phyloP scores from a whole-genome alignment of 1,284 basidiomycete genomes.

The Porodaedalea pini region DNA sequence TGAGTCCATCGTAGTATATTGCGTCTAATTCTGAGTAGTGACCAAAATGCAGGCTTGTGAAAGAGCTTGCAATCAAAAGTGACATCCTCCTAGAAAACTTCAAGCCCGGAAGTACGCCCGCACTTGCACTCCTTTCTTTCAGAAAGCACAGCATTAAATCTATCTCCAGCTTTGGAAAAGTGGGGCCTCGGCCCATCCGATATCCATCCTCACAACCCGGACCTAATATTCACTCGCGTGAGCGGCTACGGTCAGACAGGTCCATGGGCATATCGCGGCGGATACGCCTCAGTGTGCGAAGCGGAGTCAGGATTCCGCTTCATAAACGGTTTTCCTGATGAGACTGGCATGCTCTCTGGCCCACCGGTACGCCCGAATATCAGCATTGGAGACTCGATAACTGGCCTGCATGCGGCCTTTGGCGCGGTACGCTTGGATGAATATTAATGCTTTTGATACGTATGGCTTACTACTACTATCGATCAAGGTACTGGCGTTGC shows the following conservation, averaged over 20 bases:
- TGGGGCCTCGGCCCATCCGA: constrained; percentile 59
- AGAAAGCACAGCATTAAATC: neutral
- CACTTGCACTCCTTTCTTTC: neutral
- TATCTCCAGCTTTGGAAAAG: constrained; percentile 54
- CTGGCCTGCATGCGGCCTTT: constrained; percentile 68
- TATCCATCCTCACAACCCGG: constrained; percentile 55
- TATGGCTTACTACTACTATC: neutral
- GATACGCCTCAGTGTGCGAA: constrained; percentile 71
- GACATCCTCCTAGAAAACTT: constrained; percentile 71
- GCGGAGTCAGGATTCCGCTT: constrained; percentile 70
- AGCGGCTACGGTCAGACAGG: constrained; percentile 73
- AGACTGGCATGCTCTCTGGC: constrained; percentile 50
- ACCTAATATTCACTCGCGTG: constrained; percentile 67
- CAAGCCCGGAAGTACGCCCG: constrained; percentile 61
- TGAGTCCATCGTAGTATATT: constrained; percentile 30
- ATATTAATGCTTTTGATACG: neutral
- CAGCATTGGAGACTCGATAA: constrained; percentile 65
- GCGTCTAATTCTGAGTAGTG: neutral
- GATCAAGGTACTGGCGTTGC: constrained; percentile 64
- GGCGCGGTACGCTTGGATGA: constrained; percentile 48
- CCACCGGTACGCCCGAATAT: constrained; percentile 69
- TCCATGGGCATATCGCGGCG: constrained; percentile 64
- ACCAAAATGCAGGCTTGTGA: constrained; percentile 60
- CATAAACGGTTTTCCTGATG: constrained; percentile 63
- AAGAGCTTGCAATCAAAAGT: constrained; percentile 52